These are phyloP conservation scores for Phyllostachys edulis DNA, from an alignment of 176 grass and related monocot species.

Conservation along the genomic window DNA sequence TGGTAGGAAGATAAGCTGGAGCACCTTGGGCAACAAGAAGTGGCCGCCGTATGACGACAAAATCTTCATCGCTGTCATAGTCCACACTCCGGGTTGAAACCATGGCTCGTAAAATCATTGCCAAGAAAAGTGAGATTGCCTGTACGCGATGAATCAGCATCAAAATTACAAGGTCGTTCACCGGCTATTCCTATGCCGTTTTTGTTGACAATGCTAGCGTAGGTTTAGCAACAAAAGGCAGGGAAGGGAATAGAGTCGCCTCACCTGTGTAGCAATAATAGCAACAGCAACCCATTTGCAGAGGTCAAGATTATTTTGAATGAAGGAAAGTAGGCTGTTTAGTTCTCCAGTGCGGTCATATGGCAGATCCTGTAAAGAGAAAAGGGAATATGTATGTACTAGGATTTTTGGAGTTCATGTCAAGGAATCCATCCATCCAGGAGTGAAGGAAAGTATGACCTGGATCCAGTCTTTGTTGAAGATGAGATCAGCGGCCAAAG, in stretches of 20 bases:
- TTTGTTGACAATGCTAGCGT: too few species aligned
- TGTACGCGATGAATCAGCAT: conserved; percentile 19
- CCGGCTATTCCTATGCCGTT: too few species aligned
- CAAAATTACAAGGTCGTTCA: not conserved
- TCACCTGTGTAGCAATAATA: too few species aligned
- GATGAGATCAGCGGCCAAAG: conserved; percentile 44
- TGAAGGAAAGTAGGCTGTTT: too few species aligned
- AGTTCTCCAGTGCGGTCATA: too few species aligned
- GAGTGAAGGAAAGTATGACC: conserved; percentile 30
- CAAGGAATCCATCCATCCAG: not conserved
- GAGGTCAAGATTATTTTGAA: too few species aligned
- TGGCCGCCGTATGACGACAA: conserved; percentile 78
- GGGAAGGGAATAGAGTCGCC: too few species aligned
- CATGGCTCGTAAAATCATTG: conserved; percentile 63
- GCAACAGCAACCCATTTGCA: too few species aligned
- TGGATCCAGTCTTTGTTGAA: conserved; percentile 68
- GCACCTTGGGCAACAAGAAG: conserved; percentile 63
- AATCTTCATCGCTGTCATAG: conserved; percentile 94
- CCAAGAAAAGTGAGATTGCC: conserved; percentile 72
- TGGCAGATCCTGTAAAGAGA: too few species aligned
- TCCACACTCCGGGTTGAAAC: conserved; percentile 36
- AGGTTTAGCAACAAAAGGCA: too few species aligned
- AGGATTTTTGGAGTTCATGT: not conserved
- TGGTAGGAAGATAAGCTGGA: conserved; percentile 51
- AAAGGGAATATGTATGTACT: too few species aligned